Evolutionary conservation across 2,329 filamentous ascomycete species (phyloP), one percentile per base, ranked within the genome.

Genomic region (Hymenoscyphus repandus): DNA sequence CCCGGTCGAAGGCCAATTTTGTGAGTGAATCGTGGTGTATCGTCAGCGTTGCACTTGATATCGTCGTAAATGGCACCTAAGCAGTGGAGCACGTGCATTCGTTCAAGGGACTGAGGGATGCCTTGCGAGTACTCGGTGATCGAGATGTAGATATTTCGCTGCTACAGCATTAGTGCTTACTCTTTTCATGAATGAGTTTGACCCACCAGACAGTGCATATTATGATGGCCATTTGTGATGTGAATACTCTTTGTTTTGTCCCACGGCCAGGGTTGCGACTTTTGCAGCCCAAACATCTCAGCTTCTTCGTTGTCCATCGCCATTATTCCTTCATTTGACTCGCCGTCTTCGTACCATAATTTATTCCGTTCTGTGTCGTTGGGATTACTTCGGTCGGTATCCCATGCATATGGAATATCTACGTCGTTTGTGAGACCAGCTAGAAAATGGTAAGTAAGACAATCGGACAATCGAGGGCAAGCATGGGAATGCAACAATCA

Each of bases 91-190:
- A 43, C 17, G 22, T 43, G 40, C 17, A 13, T 12, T n/a, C 40
- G 7, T 18, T n/a, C 17, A 13, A 43, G 40, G 6, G 20, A 30
- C 27, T 43, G 40, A 30, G 40, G 40, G 12, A 43, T 12, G 12
- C 18, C 17, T 13, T 9, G 10, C 12, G 10, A 13, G 31, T 45
- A 20, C 43, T 45, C 43, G 37, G 40, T 32, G n/a, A 47, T 27
- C 10, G 45, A 39, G 13, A 47, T 47, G 17, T 47, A 47, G 45
- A 47, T 39, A n/a, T 39, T 40, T 41, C 45, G 10, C 45, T 47
- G 20, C 7, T 11, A 10, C 18, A 38, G 1, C 4, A 15, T 47
- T 30, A 47, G 44, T 30, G 10, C 11, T 30, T 31, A n/a, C 15
- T 41, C n/a, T 44, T 30, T 11, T 13, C 12, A 3, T 44, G 20